phyloP scores from a whole-genome alignment of 345 rosid species.

The Microthlaspi erraticum region DNA sequence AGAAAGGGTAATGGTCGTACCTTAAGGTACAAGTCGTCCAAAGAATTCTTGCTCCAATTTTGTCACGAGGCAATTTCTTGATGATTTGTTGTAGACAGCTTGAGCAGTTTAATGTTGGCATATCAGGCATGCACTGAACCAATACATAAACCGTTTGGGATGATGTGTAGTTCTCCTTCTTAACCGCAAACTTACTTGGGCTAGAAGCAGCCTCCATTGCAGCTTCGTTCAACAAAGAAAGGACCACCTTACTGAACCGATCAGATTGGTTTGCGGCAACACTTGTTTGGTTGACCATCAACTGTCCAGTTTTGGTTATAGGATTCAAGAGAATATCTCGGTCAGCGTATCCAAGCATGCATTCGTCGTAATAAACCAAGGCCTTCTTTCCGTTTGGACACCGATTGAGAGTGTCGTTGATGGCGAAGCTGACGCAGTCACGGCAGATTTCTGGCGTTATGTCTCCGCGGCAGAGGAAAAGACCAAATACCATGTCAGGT shows the following conservation, averaged over 20 bases:
- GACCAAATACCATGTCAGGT: slow-evolving; percentile 40
- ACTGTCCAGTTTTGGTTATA: not conserved
- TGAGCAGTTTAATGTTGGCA: slow-evolving; percentile 34
- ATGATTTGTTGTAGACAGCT: slow-evolving; percentile 39
- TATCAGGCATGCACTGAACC: slow-evolving; percentile 56
- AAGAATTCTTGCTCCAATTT: slow-evolving; percentile 44
- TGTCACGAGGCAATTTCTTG: not conserved
- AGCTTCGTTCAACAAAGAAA: not conserved
- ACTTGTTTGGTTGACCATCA: not conserved
- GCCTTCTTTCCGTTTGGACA: slow-evolving; percentile 43
- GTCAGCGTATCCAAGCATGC: slow-evolving; percentile 49
- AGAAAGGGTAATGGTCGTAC: slow-evolving; percentile 22
- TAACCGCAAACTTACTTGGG: slow-evolving; percentile 44
- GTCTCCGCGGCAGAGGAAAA: slow-evolving; percentile 49
- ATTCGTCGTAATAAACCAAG: slow-evolving; percentile 42
- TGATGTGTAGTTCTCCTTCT: not conserved
- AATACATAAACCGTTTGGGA: slow-evolving; percentile 42
- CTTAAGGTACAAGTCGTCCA: slow-evolving; percentile 16
- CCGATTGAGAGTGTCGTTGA: not conserved
- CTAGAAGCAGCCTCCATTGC: slow-evolving; percentile 20
- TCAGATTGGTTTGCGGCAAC: not conserved
- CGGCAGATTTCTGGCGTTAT: slow-evolving; percentile 34
- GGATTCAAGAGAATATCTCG: not conserved
- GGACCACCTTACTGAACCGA: not conserved
- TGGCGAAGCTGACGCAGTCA: slow-evolving; percentile 40